A percentile compares a stretch with the other conserved stretches of the same genome.
phyloP scores from a whole-genome alignment of 2,329 filamentous ascomycete genomes.

The Colletotrichum sublineola region DNA sequence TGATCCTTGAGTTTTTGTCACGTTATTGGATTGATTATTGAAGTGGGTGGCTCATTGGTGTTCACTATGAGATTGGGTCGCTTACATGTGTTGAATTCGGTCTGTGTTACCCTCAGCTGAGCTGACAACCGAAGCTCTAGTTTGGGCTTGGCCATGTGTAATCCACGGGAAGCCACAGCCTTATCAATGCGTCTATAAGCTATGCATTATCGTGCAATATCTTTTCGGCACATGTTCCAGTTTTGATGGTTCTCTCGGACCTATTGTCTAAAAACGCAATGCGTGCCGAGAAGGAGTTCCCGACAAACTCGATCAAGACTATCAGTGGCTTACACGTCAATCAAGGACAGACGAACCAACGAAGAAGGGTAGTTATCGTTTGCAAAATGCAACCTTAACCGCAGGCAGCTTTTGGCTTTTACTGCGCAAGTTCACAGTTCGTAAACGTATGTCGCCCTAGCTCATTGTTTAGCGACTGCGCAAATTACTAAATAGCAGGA shows the following conservation, averaged over 20 bases:
- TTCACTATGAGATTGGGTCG: not conserved
- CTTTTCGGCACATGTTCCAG: conserved; percentile 12
- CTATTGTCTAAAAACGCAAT: conserved; percentile 6
- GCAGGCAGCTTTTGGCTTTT: not conserved
- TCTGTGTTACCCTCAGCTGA: not conserved
- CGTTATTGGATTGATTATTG: not conserved
- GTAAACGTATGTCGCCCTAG: not conserved
- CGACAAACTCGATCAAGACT: not conserved
- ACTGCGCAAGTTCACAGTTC: not conserved
- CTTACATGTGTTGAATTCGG: not conserved
- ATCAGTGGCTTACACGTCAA: not conserved
- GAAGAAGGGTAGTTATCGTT: not conserved
- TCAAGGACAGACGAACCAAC: not conserved
- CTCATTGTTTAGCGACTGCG: not conserved
- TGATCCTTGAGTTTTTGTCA: not conserved
- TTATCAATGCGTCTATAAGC: not conserved
- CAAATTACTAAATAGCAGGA: not conserved
- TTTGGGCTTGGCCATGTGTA: not conserved
- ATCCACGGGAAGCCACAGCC: conserved; percentile 24
- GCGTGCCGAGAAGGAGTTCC: not conserved
- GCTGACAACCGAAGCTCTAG: not conserved
- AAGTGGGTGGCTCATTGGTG: not conserved
- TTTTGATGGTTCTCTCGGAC: not conserved
- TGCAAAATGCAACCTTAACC: not conserved
- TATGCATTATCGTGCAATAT: conserved; percentile 5